Evolutionary conservation across 176 grass and related monocot genomes (phyloP), one percentile per base, ranked within the genome.

Genomic region (Thalia dealbata): DNA sequence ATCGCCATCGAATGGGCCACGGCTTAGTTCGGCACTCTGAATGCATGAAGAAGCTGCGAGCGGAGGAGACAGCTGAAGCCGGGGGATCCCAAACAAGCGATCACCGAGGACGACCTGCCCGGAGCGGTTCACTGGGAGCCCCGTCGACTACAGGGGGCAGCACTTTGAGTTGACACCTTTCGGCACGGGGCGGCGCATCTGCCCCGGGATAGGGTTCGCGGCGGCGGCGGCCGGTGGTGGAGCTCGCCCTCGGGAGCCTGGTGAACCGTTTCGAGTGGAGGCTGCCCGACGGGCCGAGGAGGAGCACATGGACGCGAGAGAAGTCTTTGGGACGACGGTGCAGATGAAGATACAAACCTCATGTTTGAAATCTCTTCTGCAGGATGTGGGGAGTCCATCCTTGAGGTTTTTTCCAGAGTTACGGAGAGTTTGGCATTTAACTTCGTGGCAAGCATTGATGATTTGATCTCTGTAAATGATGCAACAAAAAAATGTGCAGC

Each of bases 351-450:
- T 6, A 25, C 13, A 16, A 64, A 14, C 61, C 13, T 64, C 14
- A 64, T n/a, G 5, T n/a, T n/a, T n/a, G n/a, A n/a, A n/a, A 14
- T 64, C 61, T 75, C 56, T 72, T 96, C 80, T 61, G 25, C 82
- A 97, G 93, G 90, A 97, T 82, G 93, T 97, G 27, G 93, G 93
- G 0, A 97, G 50, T 97, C 93, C 13, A 92, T 97, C 71, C 88
- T 97, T 44, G 93, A 97, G 68, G 92, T 89, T 81, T 97, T 92
- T 80, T 97, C 93, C 0, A 83, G 93, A 67, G 89, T 97, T 6
- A 80, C 93, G 79, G 95, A 99, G 87, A 93, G 90, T 61, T 77
- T 99, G 73, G 90, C 95, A 21, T 99, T 99, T 72, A 99, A 99
- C 71, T 91, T 92, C 68, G 91, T 99, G 0, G 95, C 95, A 3